Percentiles rank a stretch among this genome's conserved stretches.
These are phyloP conservation scores for Verbena officinalis DNA, from an alignment of 257 asterid genomes.

Conservation along the genomic window DNA sequence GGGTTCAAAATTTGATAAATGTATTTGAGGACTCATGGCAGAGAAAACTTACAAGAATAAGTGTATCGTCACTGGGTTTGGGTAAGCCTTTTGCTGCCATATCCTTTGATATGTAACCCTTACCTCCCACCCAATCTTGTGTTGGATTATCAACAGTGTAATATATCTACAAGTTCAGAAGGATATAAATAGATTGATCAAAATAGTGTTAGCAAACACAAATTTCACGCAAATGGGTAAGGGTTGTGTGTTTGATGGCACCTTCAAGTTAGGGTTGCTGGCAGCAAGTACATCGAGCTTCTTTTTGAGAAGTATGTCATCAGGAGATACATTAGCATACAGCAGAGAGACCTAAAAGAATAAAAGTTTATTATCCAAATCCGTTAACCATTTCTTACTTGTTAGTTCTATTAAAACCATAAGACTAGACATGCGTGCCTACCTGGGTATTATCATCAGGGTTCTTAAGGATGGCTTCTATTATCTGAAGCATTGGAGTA, in stretches of 20 bases:
- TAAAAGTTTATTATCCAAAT: conserved; percentile 19
- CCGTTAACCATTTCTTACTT: neutral
- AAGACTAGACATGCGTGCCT: conserved; percentile 17
- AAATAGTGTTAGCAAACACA: neutral
- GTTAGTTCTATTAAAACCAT: conserved; percentile 19
- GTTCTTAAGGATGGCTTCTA: conserved; percentile 86
- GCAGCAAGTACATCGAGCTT: conserved; percentile 88
- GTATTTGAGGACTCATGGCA: conserved; percentile 11
- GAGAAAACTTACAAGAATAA: conserved; percentile 75
- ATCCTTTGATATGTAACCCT: conserved; percentile 79
- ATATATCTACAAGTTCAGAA: conserved; percentile 54
- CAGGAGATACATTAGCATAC: conserved; percentile 94
- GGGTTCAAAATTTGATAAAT: neutral
- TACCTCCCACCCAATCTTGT: conserved; percentile 87
- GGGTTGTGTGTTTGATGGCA: conserved; percentile 24
- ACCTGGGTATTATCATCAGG: conserved; percentile 94
- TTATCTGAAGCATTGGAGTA: conserved; percentile 97
- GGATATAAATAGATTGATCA: conserved; percentile 6
- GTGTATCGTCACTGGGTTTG: conserved; percentile 76
- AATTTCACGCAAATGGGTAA: conserved; percentile 6
- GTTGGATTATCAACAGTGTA: conserved; percentile 92
- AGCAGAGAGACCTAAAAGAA: conserved; percentile 73
- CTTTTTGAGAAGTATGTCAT: conserved; percentile 93
- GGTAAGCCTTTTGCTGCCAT: conserved; percentile 92
- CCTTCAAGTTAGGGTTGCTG: conserved; percentile 88